Evolutionary conservation across 371 early-diverging fungal species (phyloP).

Genomic region (Mortierella sp.): DNA sequence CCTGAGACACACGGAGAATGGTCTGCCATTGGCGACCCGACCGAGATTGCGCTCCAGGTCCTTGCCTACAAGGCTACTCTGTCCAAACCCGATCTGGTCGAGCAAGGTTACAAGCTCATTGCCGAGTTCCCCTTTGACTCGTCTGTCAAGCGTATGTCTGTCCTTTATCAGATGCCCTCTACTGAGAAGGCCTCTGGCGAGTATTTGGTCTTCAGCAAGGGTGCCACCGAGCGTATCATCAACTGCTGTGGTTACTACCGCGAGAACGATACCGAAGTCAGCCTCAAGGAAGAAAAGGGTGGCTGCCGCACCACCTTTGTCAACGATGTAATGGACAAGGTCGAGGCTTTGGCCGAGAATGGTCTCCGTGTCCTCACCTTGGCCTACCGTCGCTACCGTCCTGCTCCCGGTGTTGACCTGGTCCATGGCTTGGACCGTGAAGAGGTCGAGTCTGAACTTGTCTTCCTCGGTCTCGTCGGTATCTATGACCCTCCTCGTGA

Average conservation of each 20-base stretch:
- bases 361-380: too few species aligned
- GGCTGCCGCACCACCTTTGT: too few species aligned
- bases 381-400: slow-evolving; percentile 63
- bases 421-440: slow-evolving; percentile 67
- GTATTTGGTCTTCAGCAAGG: slow-evolving; percentile 64
- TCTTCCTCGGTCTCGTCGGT: slow-evolving; percentile 91
- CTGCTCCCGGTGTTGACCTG: slow-evolving; percentile 24
- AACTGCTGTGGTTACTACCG: slow-evolving; percentile 63
- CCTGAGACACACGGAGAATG: slow-evolving; percentile 68
- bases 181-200: background rate
- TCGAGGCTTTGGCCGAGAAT: slow-evolving; percentile 69
- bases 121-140: too few species aligned
- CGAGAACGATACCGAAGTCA: slow-evolving; percentile 54
- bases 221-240: slow-evolving; percentile 81
- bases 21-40: slow-evolving; percentile 84
- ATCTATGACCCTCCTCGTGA: slow-evolving; percentile 95
- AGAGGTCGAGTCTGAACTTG: slow-evolving; percentile 76
- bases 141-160: too few species aligned
- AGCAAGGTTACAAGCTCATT: slow-evolving; percentile 62
- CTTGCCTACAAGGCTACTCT: slow-evolving; percentile 72
- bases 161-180: slow-evolving; percentile 63
- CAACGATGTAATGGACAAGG: slow-evolving; percentile 64
- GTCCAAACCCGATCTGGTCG: slow-evolving; percentile 64
- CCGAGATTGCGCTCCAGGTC: too few species aligned
- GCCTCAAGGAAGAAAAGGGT: slow-evolving; percentile 42